Evolutionary conservation across 345 rosid species (phyloP).

Genomic region (Populus deltoides): DNA sequence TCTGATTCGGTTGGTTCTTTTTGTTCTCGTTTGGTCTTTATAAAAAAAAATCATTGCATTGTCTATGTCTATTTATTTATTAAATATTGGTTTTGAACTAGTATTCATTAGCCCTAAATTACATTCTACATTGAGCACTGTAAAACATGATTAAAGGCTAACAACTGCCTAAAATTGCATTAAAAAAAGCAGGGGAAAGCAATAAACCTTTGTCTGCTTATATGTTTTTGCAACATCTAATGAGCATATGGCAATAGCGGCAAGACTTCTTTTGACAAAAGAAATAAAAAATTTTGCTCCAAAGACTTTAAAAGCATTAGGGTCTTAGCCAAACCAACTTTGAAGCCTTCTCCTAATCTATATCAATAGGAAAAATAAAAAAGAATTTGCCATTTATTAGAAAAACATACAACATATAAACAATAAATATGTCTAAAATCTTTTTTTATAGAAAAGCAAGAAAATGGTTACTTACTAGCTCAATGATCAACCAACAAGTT

Average conservation of each 20-base stretch:
- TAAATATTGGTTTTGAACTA: no score
- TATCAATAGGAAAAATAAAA: neutral
- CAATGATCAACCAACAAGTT: conserved; percentile 90
- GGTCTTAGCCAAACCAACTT: conserved; percentile 61
- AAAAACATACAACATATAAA: neutral
- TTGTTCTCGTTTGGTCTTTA: neutral
- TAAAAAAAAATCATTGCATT: neutral
- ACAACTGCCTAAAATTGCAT: neutral
- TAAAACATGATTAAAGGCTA: neutral
- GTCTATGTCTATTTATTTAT: no score
- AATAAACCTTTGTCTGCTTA: conserved; percentile 83
- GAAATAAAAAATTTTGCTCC: conserved; percentile 90
- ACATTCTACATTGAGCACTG: neutral
- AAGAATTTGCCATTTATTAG: neutral
- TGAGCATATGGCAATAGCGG: conserved; percentile 86
- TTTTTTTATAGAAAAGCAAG: neutral
- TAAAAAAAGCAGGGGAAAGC: neutral
- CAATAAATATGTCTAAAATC: neutral
- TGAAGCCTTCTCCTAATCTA: conserved; percentile 73
- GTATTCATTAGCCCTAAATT: neutral
- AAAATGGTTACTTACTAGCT: conserved; percentile 60
- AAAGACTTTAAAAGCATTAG: conserved; percentile 50
- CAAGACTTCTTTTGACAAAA: conserved; percentile 77
- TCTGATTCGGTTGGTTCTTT: neutral
- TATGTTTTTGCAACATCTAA: conserved; percentile 92